Evolutionary conservation across 2,329 filamentous ascomycete genomes (phyloP), one percentile per base, ranked within the genome.

Genomic region (Fusarium buharicum): DNA sequence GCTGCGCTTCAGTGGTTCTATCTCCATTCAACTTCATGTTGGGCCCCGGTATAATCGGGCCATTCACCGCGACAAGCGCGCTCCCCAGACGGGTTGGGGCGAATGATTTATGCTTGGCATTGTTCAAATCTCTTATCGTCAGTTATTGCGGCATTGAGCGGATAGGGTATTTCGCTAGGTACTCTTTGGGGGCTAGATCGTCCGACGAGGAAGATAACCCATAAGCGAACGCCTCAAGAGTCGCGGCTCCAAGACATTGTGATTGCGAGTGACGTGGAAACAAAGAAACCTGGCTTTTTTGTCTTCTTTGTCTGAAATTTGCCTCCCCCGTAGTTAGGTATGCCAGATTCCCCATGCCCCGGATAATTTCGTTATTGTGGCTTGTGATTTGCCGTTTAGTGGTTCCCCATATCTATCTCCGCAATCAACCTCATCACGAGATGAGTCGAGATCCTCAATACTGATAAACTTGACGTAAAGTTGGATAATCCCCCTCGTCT

Each of bases 31-130:
- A 48, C 52, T 62, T 60, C 53, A 56, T 39, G 36, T 50, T 58
- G 48, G 33, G 54, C 44, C 59, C 55, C 61, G 53, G 55, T 59
- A 20, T 66, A 54, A 57, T 64, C 53, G 48, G 55, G 43, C 64
- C 68, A 69, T 57, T 50, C 62, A 57, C 51, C 68, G 68, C 68
- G 68, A 70, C 68, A 70, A 70, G 68, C 68, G 68, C 68, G 56
- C 49, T 62, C 66, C 68, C 68, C 68, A 70, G 58, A 67, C 45
- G 55, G 40, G 60, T 53, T 54, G 49, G 53, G 51, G 56, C 52
- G 27, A 50, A 22, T 53, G n/a, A 30, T 48, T 41, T 10, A 20
- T 24, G 38, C 34, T 64, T 54, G 45, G 43, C 63, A 66, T 55
- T 47, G 48, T 39, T 56, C 9, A 43, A 48, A 37, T 56, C 54